Evolutionary conservation across 2,329 filamentous ascomycete genomes (phyloP).

Genomic region (Coccinonectria pachysandricola): DNA sequence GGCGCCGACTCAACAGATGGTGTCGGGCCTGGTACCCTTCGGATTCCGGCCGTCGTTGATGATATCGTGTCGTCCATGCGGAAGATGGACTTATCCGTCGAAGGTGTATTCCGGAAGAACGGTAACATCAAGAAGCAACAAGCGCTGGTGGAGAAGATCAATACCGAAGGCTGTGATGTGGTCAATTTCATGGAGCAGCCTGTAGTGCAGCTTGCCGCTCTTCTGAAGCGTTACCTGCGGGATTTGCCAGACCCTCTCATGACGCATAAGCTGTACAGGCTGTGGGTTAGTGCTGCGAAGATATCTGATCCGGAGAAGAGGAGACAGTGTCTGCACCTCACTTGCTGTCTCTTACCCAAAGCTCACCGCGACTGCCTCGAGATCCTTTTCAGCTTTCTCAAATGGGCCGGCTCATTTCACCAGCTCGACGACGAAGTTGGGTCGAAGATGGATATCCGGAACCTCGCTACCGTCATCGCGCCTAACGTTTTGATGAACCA

Average conservation of each 20-base stretch:
- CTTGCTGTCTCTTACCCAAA: slow-evolving; percentile 88
- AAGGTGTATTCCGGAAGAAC: slow-evolving; percentile 98
- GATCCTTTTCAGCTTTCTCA: slow-evolving; percentile 89
- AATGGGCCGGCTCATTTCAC: slow-evolving; percentile 95
- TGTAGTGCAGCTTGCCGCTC: slow-evolving; percentile 84
- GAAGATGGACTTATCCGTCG: slow-evolving; percentile 97
- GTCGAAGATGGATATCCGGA: slow-evolving; percentile 98
- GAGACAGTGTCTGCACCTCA: slow-evolving; percentile 76
- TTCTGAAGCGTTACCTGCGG: slow-evolving; percentile 90
- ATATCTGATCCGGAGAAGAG: slow-evolving; percentile 73
- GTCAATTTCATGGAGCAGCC: slow-evolving; percentile 82
- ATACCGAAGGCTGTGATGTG: slow-evolving; percentile 72
- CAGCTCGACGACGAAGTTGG: slow-evolving; percentile 94
- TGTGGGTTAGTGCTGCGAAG: slow-evolving; percentile 87
- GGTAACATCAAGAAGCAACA: slow-evolving; percentile 93
- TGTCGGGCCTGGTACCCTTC: slow-evolving; percentile 80
- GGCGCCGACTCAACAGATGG: slow-evolving; percentile 97
- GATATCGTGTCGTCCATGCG: slow-evolving; percentile 91
- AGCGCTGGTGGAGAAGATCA: slow-evolving; percentile 76
- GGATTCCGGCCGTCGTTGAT: slow-evolving; percentile 89
- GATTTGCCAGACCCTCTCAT: slow-evolving; percentile 90
- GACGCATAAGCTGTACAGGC: slow-evolving; percentile 84
- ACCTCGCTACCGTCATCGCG: slow-evolving; percentile 92
- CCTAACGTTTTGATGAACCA: slow-evolving; percentile 82
- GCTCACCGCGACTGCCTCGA: slow-evolving; percentile 88